Conservation (phyloP, 2,329 filamentous ascomycete genomes). For the Dactylellina parvicollis region DNA sequence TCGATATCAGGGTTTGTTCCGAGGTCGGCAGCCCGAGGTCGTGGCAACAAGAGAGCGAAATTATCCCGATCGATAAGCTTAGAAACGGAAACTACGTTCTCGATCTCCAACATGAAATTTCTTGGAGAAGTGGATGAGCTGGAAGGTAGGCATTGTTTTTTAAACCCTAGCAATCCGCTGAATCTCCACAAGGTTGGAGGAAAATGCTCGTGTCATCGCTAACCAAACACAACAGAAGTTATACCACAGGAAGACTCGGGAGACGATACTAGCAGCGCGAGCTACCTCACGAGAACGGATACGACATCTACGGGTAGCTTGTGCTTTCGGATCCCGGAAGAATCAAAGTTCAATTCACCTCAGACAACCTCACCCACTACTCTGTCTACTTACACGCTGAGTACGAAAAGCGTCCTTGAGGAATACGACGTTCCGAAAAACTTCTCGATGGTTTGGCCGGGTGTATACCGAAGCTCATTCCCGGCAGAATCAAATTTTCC, state of each 20-base stretch:
- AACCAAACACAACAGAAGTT: constrained; percentile 23
- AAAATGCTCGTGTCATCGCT: not conserved
- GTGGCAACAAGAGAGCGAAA: constrained; percentile 30
- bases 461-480: constrained; percentile 84
- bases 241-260: constrained; percentile 34
- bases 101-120: constrained; percentile 45
- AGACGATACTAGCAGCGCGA: constrained; percentile 42
- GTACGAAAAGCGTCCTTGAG: constrained; percentile 27
- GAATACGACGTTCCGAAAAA: constrained; percentile 65
- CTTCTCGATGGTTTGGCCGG: constrained; percentile 77
- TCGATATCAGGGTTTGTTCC: constrained; percentile 24
- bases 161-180: not conserved
- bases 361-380: constrained; percentile 13
- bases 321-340: constrained; percentile 40
- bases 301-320: constrained; percentile 47
- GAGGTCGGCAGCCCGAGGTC: constrained; percentile 17
- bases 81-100: constrained; percentile 33
- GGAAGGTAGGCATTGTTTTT: constrained; percentile 18
- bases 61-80: constrained; percentile 39
- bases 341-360: constrained; percentile 1
- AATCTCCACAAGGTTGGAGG: constrained; percentile 16
- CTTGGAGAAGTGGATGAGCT: constrained; percentile 37
- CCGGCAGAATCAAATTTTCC: constrained; percentile 75
- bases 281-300: constrained; percentile 46
- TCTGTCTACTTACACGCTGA: constrained; percentile 37